Evolutionary conservation across 1,284 basidiomycete genomes (phyloP).

Genomic region (Leccinum pachyderme): DNA sequence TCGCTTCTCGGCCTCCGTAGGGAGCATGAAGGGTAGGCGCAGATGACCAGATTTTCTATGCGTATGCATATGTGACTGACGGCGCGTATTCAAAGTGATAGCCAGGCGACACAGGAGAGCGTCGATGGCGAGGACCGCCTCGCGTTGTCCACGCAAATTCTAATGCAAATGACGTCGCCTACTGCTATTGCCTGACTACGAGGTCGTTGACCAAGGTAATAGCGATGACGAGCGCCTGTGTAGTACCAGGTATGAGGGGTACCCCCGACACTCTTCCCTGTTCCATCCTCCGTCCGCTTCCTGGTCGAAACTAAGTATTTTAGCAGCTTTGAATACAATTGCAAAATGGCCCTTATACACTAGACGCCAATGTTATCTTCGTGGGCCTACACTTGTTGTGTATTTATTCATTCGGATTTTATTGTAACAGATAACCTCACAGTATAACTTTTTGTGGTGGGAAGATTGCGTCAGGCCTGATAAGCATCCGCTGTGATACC

Average conservation of each 20-base stretch:
- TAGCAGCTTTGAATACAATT: neutral
- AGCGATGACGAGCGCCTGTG: neutral
- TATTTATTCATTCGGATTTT: neutral
- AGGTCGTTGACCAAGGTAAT: neutral
- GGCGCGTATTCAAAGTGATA: neutral
- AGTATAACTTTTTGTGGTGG: neutral
- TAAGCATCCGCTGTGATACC: neutral
- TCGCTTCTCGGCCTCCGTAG: conserved; percentile 11
- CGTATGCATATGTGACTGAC: conserved; percentile 1
- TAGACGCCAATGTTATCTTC: neutral
- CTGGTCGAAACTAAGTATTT: neutral
- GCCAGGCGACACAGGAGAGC: conserved; percentile 1
- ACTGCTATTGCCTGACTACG: neutral
- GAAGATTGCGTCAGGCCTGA: neutral
- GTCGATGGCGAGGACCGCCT: neutral
- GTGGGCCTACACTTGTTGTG: neutral
- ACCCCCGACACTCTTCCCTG: neutral
- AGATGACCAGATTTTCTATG: neutral
- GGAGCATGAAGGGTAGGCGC: neutral
- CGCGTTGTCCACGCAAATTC: conserved; percentile 6
- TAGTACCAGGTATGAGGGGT: too few relatives aligned
- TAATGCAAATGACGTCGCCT: neutral
- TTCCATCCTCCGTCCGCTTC: neutral
- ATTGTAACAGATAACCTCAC: neutral
- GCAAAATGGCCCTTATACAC: neutral